A percentile compares a stretch with the other conserved stretches of the same genome.
These are phyloP conservation scores for Ajuga chamaepitys DNA, from an alignment of 257 asterid species.

Conservation along the genomic window DNA sequence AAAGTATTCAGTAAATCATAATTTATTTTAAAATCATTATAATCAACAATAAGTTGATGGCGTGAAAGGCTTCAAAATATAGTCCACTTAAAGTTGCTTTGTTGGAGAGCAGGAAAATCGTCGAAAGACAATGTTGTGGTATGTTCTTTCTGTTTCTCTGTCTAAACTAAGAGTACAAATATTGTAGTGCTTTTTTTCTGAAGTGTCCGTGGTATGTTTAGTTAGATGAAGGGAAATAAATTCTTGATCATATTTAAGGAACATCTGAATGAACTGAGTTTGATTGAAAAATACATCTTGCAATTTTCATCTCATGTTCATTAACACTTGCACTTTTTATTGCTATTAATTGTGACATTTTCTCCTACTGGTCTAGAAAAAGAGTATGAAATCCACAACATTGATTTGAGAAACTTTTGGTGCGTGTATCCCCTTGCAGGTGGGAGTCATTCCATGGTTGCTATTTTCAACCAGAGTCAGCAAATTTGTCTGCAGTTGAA, in stretches of 20 bases:
- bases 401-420: too few species aligned
- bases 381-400: too few species aligned
- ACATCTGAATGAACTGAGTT: neutral
- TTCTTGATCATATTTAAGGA: neutral
- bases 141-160: too few species aligned
- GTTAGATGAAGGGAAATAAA: neutral
- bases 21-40: too few species aligned
- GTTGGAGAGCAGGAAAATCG: too few species aligned
- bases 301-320: neutral
- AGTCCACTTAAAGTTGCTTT: too few species aligned
- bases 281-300: too few species aligned
- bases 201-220: neutral
- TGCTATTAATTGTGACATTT: too few species aligned
- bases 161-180: neutral
- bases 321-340: neutral
- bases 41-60: too few species aligned
- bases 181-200: neutral
- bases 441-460: constrained; percentile 92
- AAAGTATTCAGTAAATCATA: too few species aligned
- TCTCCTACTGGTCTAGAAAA: constrained; percentile 11
- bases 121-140: too few species aligned
- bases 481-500: constrained; percentile 66
- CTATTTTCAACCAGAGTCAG: constrained; percentile 68
- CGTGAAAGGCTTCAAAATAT: too few species aligned
- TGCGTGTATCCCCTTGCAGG: constrained; percentile 55